A percentile compares a stretch with the other conserved stretches of the same genome.
These are phyloP conservation scores for Cafeteria roenbergensis DNA, from an alignment of 108 stramenopile species.

Conservation along the genomic window DNA sequence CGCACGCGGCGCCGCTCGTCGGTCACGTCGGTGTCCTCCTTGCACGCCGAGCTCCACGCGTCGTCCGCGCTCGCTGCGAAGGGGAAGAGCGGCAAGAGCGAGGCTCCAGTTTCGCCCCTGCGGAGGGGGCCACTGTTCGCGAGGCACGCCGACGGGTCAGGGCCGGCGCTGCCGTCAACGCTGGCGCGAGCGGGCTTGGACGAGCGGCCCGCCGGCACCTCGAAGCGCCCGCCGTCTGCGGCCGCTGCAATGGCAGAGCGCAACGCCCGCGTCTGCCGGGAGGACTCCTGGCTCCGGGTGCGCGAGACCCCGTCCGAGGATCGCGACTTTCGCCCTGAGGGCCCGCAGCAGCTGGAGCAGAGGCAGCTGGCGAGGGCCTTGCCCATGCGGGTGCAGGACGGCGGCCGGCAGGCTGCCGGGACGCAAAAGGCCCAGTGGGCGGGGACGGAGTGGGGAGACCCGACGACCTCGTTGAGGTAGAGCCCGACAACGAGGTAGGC, in stretches of 20 bases:
- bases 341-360: neutral
- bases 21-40: neutral
- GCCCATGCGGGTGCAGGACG: neutral
- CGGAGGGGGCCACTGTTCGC: neutral
- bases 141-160: neutral
- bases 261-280: neutral
- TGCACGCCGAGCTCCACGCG: neutral
- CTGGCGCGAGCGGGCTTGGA: neutral
- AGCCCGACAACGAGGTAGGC: neutral
- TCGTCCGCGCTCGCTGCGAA: neutral
- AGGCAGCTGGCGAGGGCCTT: too few species aligned
- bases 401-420: too few species aligned
- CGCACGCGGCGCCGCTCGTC: neutral
- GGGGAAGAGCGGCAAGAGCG: neutral
- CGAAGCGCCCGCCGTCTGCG: too few species aligned
- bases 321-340: neutral
- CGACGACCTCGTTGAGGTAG: neutral
- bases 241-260: neutral
- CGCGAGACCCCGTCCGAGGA: neutral
- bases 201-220: too few species aligned
- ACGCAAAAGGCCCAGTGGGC: neutral
- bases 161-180: too few species aligned
- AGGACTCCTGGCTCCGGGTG: neutral
- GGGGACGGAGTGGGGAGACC: neutral
- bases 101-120: neutral